Evolutionary conservation across 306 rosid species (phyloP), one percentile per base, ranked within the genome.

Genomic region (Boehmeria nivea): DNA sequence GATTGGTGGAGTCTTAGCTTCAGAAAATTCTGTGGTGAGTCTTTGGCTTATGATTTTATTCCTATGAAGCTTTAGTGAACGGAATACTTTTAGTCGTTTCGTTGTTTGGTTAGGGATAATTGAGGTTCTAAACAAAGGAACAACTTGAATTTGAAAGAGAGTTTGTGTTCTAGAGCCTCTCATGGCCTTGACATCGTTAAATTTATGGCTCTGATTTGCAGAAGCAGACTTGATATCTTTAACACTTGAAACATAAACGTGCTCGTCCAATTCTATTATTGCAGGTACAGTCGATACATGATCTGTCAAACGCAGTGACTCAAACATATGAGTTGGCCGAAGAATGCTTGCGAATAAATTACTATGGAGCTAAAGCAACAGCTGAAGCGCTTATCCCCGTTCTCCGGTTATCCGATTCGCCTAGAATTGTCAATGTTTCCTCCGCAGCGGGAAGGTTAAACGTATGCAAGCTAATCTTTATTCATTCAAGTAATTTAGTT

Each of bases 391-490:
- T 82, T 26, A 56, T 77, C 67, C 77, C 83, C 22, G 78, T 79
- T 57, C 87, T 85, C 20, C 78, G 70, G 47, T 49, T 70, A 25
- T 85, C 94, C 9, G 63, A 23, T 17, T 77, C 89, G 6, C 89
- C 87, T 36, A 79, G 47, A 57, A 71, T 82, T 69, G 83, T 85
- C 13, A 79, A 67, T 51, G 77, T 82, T 65, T 63, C 84, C 8
- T 65, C 87, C 26, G 1, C 48, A 56, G 0, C 16, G 28, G 94
- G 83, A 48, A 63, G 54, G 2, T 39, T 79, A 20, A 7, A 72
- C 76, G 83, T 76, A 78, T 51, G 54, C n/a, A 59, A n/a, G n/a
- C 5, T 57, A 2, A n/a, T n/a, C 38, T 2, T 9, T 3, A 6
- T 43, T 25, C 8, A 3, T 27, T 24, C 12, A 5, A 31, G 9